Percentiles rank a stretch among this genome's conserved stretches.
These are phyloP conservation scores for Aureobasidium sp. DNA, from an alignment of 2,329 filamentous ascomycete genomes.

Conservation along the genomic window DNA sequence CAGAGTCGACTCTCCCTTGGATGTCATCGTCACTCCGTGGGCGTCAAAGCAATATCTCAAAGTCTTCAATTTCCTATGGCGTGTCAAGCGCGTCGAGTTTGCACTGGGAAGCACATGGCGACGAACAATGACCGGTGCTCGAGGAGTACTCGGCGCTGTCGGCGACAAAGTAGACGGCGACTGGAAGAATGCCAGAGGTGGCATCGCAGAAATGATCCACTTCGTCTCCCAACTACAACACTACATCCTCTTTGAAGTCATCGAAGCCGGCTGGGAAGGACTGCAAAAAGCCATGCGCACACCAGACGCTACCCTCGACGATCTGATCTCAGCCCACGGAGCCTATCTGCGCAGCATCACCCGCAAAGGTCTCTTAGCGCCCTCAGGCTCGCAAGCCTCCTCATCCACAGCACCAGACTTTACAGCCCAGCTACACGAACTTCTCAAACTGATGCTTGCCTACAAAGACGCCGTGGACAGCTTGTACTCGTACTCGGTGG, in stretches of 20 bases:
- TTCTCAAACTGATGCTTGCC: slow-evolving; percentile 84
- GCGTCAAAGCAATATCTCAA: slow-evolving; percentile 95
- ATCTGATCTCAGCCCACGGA: slow-evolving; percentile 85
- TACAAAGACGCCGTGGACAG: slow-evolving; percentile 93
- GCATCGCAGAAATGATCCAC: slow-evolving; percentile 95
- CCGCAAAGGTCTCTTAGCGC: slow-evolving; percentile 74
- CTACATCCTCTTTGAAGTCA: slow-evolving; percentile 97
- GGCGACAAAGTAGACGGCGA: slow-evolving; percentile 46
- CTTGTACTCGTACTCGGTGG: slow-evolving; percentile 87
- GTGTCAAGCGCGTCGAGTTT: slow-evolving; percentile 95
- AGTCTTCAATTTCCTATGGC: slow-evolving; percentile 98
- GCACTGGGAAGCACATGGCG: slow-evolving; percentile 85
- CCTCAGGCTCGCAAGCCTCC: slow-evolving; percentile 24
- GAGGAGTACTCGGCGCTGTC: slow-evolving; percentile 76
- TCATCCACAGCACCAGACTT: slow-evolving; percentile 44
- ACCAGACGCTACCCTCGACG: slow-evolving; percentile 84
- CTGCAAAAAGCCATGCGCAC: slow-evolving; percentile 67
- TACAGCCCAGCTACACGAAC: slow-evolving; percentile 81
- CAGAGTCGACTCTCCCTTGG: slow-evolving; percentile 91
- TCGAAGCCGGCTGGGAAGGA: slow-evolving; percentile 90
- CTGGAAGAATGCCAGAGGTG: slow-evolving; percentile 85
- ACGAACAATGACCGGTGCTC: slow-evolving; percentile 86
- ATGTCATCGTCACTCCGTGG: slow-evolving; percentile 95
- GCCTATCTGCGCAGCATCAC: slow-evolving; percentile 90
- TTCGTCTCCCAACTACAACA: slow-evolving; percentile 96